phyloP scores from a whole-genome alignment of 2,329 filamentous ascomycete genomes.

The Aulographum hederae region DNA sequence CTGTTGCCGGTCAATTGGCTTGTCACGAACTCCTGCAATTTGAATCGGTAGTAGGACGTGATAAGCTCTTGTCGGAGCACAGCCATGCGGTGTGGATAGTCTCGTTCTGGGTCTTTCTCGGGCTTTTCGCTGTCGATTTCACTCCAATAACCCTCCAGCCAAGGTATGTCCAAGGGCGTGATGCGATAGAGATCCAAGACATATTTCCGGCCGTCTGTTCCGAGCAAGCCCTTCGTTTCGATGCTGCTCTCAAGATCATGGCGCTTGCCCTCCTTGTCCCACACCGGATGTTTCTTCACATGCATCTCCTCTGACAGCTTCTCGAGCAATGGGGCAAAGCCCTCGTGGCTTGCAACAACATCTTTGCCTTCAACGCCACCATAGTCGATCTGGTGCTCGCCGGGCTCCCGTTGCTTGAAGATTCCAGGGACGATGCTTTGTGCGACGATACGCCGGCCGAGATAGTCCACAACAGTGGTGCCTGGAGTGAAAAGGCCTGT shows the following conservation, averaged over 20 bases:
- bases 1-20: slow-evolving; percentile 38
- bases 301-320: slow-evolving; percentile 80
- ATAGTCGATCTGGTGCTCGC: slow-evolving; percentile 97
- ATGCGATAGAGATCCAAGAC: slow-evolving; percentile 93
- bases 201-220: slow-evolving; percentile 91
- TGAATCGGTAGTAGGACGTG: slow-evolving; percentile 65
- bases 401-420: slow-evolving; percentile 94
- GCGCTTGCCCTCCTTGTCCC: slow-evolving; percentile 86
- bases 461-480: slow-evolving; percentile 90
- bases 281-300: slow-evolving; percentile 88
- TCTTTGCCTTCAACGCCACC: slow-evolving; percentile 96
- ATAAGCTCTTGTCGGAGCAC: slow-evolving; percentile 81
- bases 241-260: slow-evolving; percentile 91
- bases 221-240: slow-evolving; percentile 93
- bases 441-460: slow-evolving; percentile 90
- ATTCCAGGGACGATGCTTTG: slow-evolving; percentile 98
- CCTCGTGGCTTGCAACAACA: slow-evolving; percentile 74
- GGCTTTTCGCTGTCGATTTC: slow-evolving; percentile 22
- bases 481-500: slow-evolving; percentile 86
- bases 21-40: slow-evolving; percentile 79
- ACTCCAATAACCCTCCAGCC: slow-evolving; percentile 60
- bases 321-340: slow-evolving; percentile 68
- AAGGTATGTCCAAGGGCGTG: slow-evolving; percentile 75
- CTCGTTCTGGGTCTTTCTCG: slow-evolving; percentile 23
- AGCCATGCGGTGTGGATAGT: slow-evolving; percentile 92